A percentile compares a stretch with the other conserved stretches of the same genome.
These are phyloP conservation scores for Gymnopilus junonius DNA, from an alignment of 768 basidiomycete species.

Conservation along the genomic window DNA sequence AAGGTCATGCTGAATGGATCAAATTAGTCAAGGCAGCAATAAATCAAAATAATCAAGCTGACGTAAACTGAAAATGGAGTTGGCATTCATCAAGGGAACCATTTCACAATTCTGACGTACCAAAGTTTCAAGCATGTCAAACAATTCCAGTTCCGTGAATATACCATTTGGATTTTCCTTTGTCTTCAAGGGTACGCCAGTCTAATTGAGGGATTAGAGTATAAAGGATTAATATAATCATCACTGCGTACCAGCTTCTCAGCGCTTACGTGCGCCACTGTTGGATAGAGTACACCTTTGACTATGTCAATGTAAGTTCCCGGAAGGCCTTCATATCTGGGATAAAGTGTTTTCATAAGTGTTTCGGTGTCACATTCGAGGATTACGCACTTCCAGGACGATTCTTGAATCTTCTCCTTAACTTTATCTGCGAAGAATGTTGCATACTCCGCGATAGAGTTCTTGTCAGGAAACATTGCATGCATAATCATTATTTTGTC, in stretches of 20 bases:
- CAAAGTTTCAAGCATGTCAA: slow-evolving; percentile 43
- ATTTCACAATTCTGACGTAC: slow-evolving; percentile 28
- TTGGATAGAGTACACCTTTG: slow-evolving; percentile 51
- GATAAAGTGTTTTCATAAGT: not conserved
- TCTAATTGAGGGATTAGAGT: slow-evolving; percentile 24
- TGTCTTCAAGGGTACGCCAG: slow-evolving; percentile 52
- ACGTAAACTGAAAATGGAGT: slow-evolving; percentile 17
- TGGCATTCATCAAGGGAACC: too few species aligned
- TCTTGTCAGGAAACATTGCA: slow-evolving; percentile 40
- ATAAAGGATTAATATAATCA: not conserved
- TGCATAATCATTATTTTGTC: slow-evolving; percentile 34
- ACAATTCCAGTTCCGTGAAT: slow-evolving; percentile 51
- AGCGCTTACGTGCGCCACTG: slow-evolving; percentile 44
- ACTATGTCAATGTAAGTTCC: slow-evolving; percentile 51
- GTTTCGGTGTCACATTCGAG: not conserved
- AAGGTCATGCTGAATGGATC: slow-evolving; percentile 9
- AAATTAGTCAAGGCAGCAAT: not conserved
- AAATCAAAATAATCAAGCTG: not conserved
- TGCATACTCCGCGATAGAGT: slow-evolving; percentile 31
- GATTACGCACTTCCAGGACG: slow-evolving; percentile 21
- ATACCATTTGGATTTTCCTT: slow-evolving; percentile 45
- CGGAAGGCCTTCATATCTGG: slow-evolving; percentile 33
- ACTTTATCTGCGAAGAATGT: slow-evolving; percentile 34
- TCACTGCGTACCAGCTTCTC: slow-evolving; percentile 18
- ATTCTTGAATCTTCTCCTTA: slow-evolving; percentile 32